Evolutionary conservation across 129 eudicot genomes (phyloP), one percentile per base, ranked within the genome.

Genomic region (Daucus carota): DNA sequence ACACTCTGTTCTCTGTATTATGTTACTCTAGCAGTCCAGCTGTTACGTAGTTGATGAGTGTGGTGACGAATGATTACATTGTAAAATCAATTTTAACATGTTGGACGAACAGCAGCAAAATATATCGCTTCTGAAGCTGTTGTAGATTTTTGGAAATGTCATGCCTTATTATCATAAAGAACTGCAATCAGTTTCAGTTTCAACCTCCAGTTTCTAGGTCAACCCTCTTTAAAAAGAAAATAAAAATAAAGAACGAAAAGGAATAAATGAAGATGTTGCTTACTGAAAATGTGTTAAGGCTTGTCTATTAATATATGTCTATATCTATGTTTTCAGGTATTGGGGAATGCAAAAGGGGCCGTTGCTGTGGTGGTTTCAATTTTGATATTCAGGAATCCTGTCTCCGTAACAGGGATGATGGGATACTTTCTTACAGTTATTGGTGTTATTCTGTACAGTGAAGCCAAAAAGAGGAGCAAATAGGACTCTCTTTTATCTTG

Each of bases 381-480:
- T 42, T 72, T 72, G 24, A 42, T 72, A 26, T 72, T 72, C 54
- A 72, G 75, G 36, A 72, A 72, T 72, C 75, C 75, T 0, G 75
- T 72, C 36, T 72, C 75, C 36, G 75, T 72, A 72, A 43, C 57
- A 72, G 75, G 75, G 18, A 72, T 72, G 75, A 43, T 72, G 75
- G 75, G 75, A 29, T 72, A 72, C 75, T 12, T 72, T 29, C 75
- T 72, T 50, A 72, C 75, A 24, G 75, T 72, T 31, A 14, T 72
- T 26, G 75, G 75, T 42, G 75, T 72, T 24, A 47, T 72, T 43
- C 75, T 72, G 54, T 72, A 72, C 75, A 72, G 75, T 42, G 75
- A 72, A 72, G 75, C 75, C 57, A 72, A 43, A 43, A 72, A 72
- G 57, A 72, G 75, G 75, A 72, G 75, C 75, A 72, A 72, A 72